Evolutionary conservation across 2,329 filamentous ascomycete species (phyloP).

Genomic region (Aspergillus calidoustus): DNA sequence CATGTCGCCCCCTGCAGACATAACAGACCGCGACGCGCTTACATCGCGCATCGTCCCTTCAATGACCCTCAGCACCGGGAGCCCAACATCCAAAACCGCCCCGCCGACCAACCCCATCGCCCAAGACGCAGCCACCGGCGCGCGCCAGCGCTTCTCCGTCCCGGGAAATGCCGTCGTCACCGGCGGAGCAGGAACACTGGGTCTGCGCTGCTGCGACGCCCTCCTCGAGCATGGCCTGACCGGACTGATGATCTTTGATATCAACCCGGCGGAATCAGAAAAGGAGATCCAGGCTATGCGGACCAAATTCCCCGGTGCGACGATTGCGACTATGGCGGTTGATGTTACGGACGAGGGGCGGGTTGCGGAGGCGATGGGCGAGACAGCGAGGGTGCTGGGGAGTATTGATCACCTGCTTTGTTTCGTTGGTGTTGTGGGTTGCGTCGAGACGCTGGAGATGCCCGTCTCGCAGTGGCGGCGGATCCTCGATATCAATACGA

Average conservation of each 20-base stretch:
- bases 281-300: constrained; percentile 52
- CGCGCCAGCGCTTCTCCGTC: constrained; percentile 27
- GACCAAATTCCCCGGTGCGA: constrained; percentile 58
- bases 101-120: neutral
- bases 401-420: constrained; percentile 62
- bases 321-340: constrained; percentile 58
- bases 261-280: constrained; percentile 44
- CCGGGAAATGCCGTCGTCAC: constrained; percentile 52
- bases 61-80: constrained; percentile 13
- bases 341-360: constrained; percentile 61
- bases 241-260: constrained; percentile 63
- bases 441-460: constrained; percentile 64
- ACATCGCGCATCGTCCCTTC: constrained; percentile 8
- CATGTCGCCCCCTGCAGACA: constrained; percentile 15
- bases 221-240: constrained; percentile 71
- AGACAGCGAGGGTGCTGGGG: constrained; percentile 17
- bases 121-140: neutral
- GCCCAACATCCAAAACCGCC: constrained; percentile 8
- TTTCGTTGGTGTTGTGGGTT: constrained; percentile 72
- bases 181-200: constrained; percentile 68
- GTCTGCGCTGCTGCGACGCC: constrained; percentile 61
- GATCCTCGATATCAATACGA: constrained; percentile 73
- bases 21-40: constrained; percentile 25
- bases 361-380: constrained; percentile 18
- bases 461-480: constrained; percentile 62